Conservation (phyloP, 345 rosid species). For the Brassica carinata region DNA sequence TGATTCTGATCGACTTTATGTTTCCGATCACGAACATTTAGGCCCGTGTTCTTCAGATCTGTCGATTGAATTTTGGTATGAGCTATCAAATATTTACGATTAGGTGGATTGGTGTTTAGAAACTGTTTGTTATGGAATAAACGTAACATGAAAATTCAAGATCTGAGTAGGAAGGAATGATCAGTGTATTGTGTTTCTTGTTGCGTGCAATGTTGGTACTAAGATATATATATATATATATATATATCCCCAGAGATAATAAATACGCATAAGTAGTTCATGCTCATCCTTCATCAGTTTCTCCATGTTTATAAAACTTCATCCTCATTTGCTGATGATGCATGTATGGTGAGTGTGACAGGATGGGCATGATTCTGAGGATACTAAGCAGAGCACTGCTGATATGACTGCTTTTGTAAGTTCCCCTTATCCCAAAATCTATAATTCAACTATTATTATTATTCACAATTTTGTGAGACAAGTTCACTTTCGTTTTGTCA, state of each 20-base stretch:
- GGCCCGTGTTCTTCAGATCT: conserved; percentile 11
- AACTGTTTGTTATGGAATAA: background rate
- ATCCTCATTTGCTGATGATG: too few species aligned
- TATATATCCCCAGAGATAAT: too few species aligned
- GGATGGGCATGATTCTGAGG: conserved; percentile 83
- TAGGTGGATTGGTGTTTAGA: background rate
- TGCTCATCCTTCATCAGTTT: background rate
- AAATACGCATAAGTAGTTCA: background rate
- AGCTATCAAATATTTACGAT: background rate
- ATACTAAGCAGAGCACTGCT: conserved; percentile 59
- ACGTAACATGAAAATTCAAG: background rate
- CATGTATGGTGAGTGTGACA: conserved; percentile 34
- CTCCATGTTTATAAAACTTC: background rate
- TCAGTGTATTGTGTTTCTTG: background rate
- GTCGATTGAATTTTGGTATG: background rate
- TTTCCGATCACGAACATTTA: background rate
- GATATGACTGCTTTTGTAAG: conserved; percentile 45
- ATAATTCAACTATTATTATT: background rate
- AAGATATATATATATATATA: too few species aligned
- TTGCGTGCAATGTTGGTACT: background rate
- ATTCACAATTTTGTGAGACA: background rate
- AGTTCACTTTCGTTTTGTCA: background rate
- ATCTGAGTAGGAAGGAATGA: background rate
- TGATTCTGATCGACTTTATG: background rate
- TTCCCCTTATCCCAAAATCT: background rate